Evolutionary conservation across 208 protist genomes (phyloP).

Genomic region (Leishmania amazonensis): DNA sequence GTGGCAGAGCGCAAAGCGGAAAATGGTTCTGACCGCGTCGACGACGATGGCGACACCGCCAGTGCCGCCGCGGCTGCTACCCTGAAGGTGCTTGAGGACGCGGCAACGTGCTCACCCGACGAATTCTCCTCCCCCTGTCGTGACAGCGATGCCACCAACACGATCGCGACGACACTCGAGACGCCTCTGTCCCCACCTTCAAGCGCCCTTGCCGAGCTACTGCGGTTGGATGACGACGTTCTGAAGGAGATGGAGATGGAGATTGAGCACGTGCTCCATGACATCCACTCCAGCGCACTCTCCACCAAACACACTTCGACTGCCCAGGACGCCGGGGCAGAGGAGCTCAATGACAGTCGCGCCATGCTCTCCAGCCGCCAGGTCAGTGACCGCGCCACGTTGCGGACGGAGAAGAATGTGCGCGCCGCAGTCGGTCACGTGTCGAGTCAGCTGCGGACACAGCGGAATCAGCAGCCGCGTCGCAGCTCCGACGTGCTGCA

Average conservation of each 20-base stretch:
- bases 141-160: background rate
- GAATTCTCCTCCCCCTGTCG: constrained; percentile 3
- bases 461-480: constrained; percentile 16
- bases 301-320: background rate
- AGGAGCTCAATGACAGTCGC: background rate
- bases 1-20: constrained; percentile 1
- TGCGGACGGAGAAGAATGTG: constrained; percentile 31
- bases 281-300: constrained; percentile 15
- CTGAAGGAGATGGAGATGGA: constrained; percentile 79
- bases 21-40: background rate
- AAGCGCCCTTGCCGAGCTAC: constrained; percentile 19
- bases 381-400: constrained; percentile 19
- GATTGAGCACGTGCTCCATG: constrained; percentile 60
- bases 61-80: constrained; percentile 5
- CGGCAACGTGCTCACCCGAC: constrained; percentile 8
- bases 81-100: constrained; percentile 29
- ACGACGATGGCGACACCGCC: constrained; percentile 4
- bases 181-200: background rate
- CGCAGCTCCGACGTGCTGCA: constrained; percentile 15
- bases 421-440: constrained; percentile 38
- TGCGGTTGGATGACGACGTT: constrained; percentile 72
- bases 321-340: background rate
- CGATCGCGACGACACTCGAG: background rate
- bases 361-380: constrained; percentile 5
- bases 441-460: constrained; percentile 35